phyloP scores from a whole-genome alignment of 75 land plant species.

The Isoetes taiwanensis region DNA sequence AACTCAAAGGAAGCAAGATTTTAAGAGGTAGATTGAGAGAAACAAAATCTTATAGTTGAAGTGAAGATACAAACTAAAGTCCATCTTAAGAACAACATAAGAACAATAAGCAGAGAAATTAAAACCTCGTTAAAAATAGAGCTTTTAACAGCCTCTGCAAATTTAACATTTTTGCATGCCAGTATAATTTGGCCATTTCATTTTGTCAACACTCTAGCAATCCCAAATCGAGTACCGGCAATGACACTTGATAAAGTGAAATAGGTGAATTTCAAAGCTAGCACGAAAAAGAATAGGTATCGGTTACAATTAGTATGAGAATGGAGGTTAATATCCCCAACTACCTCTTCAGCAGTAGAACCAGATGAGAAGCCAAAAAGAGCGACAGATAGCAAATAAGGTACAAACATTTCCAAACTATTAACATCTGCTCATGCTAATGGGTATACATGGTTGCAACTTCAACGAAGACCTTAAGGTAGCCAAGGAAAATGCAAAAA shows the following conservation, averaged over 20 bases:
- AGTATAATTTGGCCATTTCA: no score
- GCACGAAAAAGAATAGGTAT: no score
- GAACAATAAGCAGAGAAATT: constrained; percentile 16
- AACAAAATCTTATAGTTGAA: constrained; percentile 35
- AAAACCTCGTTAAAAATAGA: constrained; percentile 6
- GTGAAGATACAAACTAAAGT: constrained; percentile 53
- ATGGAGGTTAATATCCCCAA: constrained; percentile 22
- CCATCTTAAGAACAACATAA: constrained; percentile 56
- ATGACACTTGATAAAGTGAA: no score
- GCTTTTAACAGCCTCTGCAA: constrained; percentile 7
- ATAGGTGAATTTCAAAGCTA: no score
- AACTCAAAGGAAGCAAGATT: constrained; percentile 63
- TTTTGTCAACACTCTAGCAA: no score
- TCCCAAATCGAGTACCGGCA: no score
- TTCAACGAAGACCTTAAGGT: no score
- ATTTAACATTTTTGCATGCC: background rate
- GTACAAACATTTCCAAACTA: no score
- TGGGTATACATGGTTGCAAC: no score
- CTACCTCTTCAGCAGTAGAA: constrained; percentile 76
- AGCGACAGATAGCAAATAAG: no score
- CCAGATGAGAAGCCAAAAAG: constrained; percentile 73
- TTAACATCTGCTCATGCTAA: no score
- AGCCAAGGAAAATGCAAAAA: no score
- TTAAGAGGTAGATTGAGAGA: constrained; percentile 48
- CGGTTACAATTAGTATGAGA: constrained; percentile 65